Percentiles rank a stretch among this genome's conserved stretches.
These are phyloP conservation scores for Colletotrichum sp. DNA, from an alignment of 2,329 filamentous ascomycete genomes.

Conservation along the genomic window DNA sequence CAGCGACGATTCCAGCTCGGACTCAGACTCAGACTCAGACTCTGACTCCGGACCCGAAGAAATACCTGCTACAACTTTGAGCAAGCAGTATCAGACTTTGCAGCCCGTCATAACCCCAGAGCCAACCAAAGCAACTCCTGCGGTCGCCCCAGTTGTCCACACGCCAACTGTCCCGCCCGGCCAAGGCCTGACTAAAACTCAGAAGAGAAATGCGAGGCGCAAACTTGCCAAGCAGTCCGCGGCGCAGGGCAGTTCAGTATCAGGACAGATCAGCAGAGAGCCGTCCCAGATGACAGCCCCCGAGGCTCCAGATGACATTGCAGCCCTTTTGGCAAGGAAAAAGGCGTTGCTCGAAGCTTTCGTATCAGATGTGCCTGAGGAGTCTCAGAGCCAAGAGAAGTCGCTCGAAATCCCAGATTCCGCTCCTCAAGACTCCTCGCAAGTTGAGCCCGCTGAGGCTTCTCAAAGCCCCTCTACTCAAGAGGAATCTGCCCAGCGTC, in stretches of 20 bases:
- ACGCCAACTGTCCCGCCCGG: slow-evolving; percentile 33
- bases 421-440: not conserved
- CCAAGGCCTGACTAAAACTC: slow-evolving; percentile 47
- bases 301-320: slow-evolving; percentile 12
- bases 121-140: not conserved
- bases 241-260: not conserved
- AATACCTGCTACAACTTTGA: slow-evolving; percentile 34
- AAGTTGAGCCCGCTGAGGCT: not conserved
- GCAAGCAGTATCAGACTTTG: not conserved
- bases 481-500: slow-evolving; percentile 28
- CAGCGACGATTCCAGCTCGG: slow-evolving; percentile 27
- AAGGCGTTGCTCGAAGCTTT: slow-evolving; percentile 41
- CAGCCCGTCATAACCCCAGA: not conserved
- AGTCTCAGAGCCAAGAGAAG: not conserved
- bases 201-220: slow-evolving; percentile 57
- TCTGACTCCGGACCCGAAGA: slow-evolving; percentile 37
- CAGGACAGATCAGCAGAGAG: not conserved
- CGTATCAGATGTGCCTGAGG: slow-evolving; percentile 1
- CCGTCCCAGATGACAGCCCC: not conserved
- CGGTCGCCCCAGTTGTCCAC: not conserved
- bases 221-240: slow-evolving; percentile 38
- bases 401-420: not conserved
- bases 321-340: slow-evolving; percentile 43
- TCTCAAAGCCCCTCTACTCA: not conserved
- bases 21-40: not conserved